Evolutionary conservation across 2,329 filamentous ascomycete species (phyloP), one percentile per base, ranked within the genome.

Genomic region (Alternaria incomplexa): DNA sequence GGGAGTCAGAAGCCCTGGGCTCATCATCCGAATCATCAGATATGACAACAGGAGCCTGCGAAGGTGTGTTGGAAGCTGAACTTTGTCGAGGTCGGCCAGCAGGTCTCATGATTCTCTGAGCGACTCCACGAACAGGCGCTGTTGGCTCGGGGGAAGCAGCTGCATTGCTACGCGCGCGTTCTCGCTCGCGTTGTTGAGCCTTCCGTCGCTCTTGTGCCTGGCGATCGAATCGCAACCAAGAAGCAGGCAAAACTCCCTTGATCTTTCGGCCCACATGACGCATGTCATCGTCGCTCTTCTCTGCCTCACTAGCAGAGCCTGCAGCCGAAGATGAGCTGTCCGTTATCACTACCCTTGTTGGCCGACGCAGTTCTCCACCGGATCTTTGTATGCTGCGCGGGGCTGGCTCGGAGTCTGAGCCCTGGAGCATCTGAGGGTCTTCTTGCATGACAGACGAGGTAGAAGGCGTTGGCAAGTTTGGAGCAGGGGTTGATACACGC

Each of bases 191-290:
- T 20, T 64, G 55, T 20, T 70, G 68, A 17, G 64, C 57, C 40
- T 69, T 65, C 43, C 65, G 65, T 61, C 66, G 70, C 50, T 73
- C 65, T 53, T 79, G 79, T 25, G 74, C 73, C 61, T 81, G 76
- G n/a, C 75, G 72, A 62, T 85, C 83, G 26, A 85, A 79, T 54
- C 80, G 83, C 54, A 85, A 68, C 82, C 83, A 85, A 1, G 83
- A 85, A 28, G 83, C 83, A 25, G 83, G 83, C 17, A 85, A 70
- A 8, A 85, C 83, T 12, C 83, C 83, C 72, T 76, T 82, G 51
- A 85, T 85, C 40, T 78, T 79, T 57, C 77, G 82, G 10, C 76
- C 72, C 44, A 81, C 79, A 32, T 74, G 67, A 46, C 68, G 69
- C 12, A 84, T 58, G 54, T 75, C 76, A 6, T 61, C 66, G 15